A percentile compares a stretch with the other conserved stretches of the same genome.
phyloP scores from a whole-genome alignment of 2,329 filamentous ascomycete species.

The Fusarium subtropicale region DNA sequence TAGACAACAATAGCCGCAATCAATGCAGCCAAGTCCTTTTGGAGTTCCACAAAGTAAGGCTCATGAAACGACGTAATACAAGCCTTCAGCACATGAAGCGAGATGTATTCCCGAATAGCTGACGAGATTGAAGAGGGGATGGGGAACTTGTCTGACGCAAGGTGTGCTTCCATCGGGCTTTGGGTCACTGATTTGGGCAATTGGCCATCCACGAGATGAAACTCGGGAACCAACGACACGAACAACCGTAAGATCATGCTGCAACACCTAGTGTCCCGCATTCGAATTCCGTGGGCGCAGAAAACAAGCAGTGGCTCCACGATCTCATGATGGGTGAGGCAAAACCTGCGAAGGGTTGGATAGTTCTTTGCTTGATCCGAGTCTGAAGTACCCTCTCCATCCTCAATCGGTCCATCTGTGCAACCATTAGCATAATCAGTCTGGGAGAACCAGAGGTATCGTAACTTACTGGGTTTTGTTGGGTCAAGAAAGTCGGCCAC shows the following conservation, averaged over 20 bases:
- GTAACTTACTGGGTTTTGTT: conserved; percentile 69
- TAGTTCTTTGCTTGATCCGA: conserved; percentile 53
- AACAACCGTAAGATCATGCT: conserved; percentile 88
- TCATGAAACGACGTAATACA: conserved; percentile 93
- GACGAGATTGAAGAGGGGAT: conserved; percentile 66
- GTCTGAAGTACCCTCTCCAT: conserved; percentile 42
- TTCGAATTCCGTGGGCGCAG: conserved; percentile 88
- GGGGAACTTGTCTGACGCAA: conserved; percentile 55
- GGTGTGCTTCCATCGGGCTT: conserved; percentile 46
- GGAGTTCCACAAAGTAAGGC: conserved; percentile 94
- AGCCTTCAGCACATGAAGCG: conserved; percentile 86
- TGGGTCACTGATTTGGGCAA: conserved; percentile 41
- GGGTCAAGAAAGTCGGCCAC: conserved; percentile 90
- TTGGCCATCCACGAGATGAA: conserved; percentile 66
- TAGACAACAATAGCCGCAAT: conserved; percentile 87
- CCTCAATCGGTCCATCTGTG: conserved; percentile 50
- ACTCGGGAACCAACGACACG: conserved; percentile 84
- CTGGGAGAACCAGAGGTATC: conserved; percentile 11
- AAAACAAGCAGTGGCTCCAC: conserved; percentile 92
- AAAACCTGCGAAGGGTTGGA: conserved; percentile 81
- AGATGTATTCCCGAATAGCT: conserved; percentile 89
- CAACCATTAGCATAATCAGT: conserved; percentile 27
- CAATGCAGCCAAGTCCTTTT: conserved; percentile 88
- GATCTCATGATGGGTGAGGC: conserved; percentile 80
- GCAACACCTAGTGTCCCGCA: conserved; percentile 90